Percentiles rank a stretch among this genome's conserved stretches.
Evolutionary conservation across 768 basidiomycete genomes (phyloP).

Genomic region (Porpolomopsis calyptriformis): DNA sequence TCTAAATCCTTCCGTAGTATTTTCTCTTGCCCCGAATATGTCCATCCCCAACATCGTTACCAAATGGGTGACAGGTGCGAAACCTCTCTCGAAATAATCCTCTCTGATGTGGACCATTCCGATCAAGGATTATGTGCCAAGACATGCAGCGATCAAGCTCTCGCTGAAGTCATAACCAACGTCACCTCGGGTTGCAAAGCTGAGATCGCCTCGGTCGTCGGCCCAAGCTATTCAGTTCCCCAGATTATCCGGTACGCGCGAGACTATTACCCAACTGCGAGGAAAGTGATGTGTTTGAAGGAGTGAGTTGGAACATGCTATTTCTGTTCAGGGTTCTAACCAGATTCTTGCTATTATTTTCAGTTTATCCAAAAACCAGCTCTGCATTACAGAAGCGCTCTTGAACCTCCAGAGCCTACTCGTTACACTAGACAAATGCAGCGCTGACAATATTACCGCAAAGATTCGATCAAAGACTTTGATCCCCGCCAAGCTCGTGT

Average conservation of each 20-base stretch:
- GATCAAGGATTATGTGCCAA: slow-evolving; percentile 30
- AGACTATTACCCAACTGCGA: slow-evolving; percentile 42
- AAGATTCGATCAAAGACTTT: slow-evolving; percentile 1
- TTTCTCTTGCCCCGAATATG: slow-evolving; percentile 27
- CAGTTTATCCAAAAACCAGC: background rate
- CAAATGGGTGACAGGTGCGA: slow-evolving; percentile 42
- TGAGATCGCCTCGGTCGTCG: slow-evolving; percentile 25
- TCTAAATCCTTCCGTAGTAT: slow-evolving; percentile 36
- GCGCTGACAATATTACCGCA: slow-evolving; percentile 13
- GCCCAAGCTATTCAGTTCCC: slow-evolving; percentile 12
- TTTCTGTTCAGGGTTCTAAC: background rate
- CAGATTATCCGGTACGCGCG: slow-evolving; percentile 33
- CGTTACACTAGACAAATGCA: slow-evolving; percentile 28
- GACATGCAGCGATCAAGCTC: slow-evolving; percentile 48
- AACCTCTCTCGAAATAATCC: too few relatives aligned
- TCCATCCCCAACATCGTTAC: slow-evolving; percentile 41
- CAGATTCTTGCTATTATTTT: background rate
- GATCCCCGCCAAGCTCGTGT: background rate
- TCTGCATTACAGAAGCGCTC: slow-evolving; percentile 48
- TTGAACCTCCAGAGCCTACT: slow-evolving; percentile 34
- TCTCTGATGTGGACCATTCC: too few relatives aligned
- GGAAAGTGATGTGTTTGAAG: slow-evolving; percentile 49
- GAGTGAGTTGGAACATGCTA: slow-evolving; percentile 39
- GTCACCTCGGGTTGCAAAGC: slow-evolving; percentile 37
- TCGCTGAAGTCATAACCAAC: slow-evolving; percentile 43